Percentiles rank a stretch among this genome's conserved stretches.
Conservation (phyloP, 495 filamentous ascomycete genomes). For the Xylaria sp. region DNA sequence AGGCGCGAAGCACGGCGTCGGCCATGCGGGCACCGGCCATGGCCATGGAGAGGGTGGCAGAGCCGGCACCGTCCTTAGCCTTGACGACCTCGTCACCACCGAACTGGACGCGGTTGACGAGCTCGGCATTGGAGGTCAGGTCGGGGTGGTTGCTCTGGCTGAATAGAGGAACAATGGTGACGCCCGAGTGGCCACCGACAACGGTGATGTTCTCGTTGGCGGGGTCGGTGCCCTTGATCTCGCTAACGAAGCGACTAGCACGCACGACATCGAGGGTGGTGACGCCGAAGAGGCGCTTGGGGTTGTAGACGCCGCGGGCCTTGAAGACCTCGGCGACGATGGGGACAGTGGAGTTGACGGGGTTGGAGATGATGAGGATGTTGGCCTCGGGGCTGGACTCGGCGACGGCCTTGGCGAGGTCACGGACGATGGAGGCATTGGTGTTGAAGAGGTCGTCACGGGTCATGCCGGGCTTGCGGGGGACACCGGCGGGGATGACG, state of each 20-base stretch:
- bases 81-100: slow-evolving; percentile 99
- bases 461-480: slow-evolving; percentile 99
- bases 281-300: slow-evolving; percentile 97
- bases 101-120: slow-evolving; percentile 96
- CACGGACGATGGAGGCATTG: slow-evolving; percentile 98
- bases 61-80: slow-evolving; percentile 98
- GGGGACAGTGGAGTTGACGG: slow-evolving; percentile 98
- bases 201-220: slow-evolving; percentile 92
- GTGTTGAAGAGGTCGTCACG: slow-evolving; percentile 99
- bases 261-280: slow-evolving; percentile 99
- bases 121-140: slow-evolving; percentile 75
- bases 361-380: slow-evolving; percentile 97
- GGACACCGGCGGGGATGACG: slow-evolving; percentile 97
- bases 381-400: slow-evolving; percentile 90
- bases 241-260: slow-evolving; percentile 94
- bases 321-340: slow-evolving; percentile 98
- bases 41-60: slow-evolving; percentile 98
- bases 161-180: slow-evolving; percentile 97
- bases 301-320: slow-evolving; percentile 92
- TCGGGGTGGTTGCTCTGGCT: slow-evolving; percentile 89
- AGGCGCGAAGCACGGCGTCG: slow-evolving; percentile 89
- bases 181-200: slow-evolving; percentile 95
- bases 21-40: slow-evolving; percentile 98
- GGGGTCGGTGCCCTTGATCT: slow-evolving; percentile 90
- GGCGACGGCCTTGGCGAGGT: slow-evolving; percentile 95